Conservation (phyloP, 257 asterid species). For the Eucommia ulmoides region DNA sequence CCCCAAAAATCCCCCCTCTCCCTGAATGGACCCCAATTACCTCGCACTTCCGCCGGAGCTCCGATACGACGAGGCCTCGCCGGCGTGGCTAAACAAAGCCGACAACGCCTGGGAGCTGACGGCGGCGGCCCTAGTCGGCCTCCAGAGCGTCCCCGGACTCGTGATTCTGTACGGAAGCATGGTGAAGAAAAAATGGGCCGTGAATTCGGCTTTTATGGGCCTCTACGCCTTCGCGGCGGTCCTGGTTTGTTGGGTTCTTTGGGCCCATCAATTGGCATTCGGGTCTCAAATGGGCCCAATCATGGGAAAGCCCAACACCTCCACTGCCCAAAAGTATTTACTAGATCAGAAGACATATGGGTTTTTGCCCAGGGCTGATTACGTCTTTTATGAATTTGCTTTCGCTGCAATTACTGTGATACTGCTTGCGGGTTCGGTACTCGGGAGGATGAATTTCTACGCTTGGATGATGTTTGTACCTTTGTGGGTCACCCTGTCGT, state of each 20-base stretch:
- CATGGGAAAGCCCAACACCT: neutral
- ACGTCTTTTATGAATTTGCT: neutral
- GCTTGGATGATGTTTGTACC: neutral
- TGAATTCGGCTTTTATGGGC: neutral
- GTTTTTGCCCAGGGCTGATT: neutral
- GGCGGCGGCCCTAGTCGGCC: neutral
- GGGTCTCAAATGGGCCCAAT: neutral
- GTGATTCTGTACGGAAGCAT: neutral
- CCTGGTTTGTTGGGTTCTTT: slow-evolving; percentile 1
- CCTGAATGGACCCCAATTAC: neutral
- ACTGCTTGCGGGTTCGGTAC: neutral
- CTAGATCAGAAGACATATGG: neutral
- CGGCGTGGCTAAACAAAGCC: neutral
- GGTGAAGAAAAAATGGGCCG: neutral
- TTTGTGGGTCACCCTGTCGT: neutral
- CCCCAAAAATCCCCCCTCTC: neutral
- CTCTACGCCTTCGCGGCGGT: slow-evolving; percentile 1
- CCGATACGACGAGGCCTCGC: neutral
- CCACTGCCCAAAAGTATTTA: neutral
- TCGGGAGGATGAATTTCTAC: neutral
- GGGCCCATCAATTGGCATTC: neutral
- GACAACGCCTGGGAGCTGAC: neutral
- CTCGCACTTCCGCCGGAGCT: neutral
- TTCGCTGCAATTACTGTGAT: slow-evolving; percentile 1
- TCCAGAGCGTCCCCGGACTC: slow-evolving; percentile 1